Base-by-base conservation (phyloP, 2,329 filamentous ascomycete genomes). In the Trichophyton rubrum region DNA sequence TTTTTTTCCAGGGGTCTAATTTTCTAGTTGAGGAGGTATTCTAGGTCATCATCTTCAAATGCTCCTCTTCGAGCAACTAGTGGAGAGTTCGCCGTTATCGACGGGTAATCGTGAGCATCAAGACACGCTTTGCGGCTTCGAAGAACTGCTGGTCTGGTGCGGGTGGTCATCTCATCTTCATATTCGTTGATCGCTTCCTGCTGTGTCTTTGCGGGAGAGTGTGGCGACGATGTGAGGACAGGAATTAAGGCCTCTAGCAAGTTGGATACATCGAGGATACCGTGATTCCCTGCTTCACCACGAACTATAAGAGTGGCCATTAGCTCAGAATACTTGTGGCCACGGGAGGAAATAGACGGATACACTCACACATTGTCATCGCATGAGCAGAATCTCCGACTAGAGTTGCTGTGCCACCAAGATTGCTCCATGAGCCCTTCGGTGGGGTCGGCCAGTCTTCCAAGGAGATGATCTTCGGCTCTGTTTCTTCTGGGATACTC, bases 281-380 rank as follows among this genome's bases (percentile, higher is more conserved):
- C 80, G 58, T 83, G 80, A 63, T 84, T 84, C 4, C 79, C 80
- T 0, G 79, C 81, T 68, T 84, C 81, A 2, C 81, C 81, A 11
- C 81, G 75, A 65, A 80, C 81, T 84, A 62, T n/a, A 49, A 20
- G 20, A 9, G 6, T 20, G 35, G 30, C 22, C 9, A 17, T 57
- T 30, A 57, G 55, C 55, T 5, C 4, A 5, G 13, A 13, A 0
- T 7, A 7, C 24, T 27, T 51, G 22, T 55, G n/a, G 17, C 24
- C 3, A 13, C 45, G 1, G 3, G 17, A 22, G n/a, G 27, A 57
- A 13, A 24, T 13, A 15, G 40, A 15, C 6, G 24, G 3, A 43
- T 45, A 15, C 17, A 72, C 79, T 69, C 75, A 83, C 80, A 83
- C 81, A 83, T 83, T 0, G 79, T 78, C 81, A 84, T 84, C 0